Percentiles rank a stretch among this genome's conserved stretches.
Evolutionary conservation across 164 flowering plant species (phyloP).

Genomic region (Kalanchoe fedtschenkoi): DNA sequence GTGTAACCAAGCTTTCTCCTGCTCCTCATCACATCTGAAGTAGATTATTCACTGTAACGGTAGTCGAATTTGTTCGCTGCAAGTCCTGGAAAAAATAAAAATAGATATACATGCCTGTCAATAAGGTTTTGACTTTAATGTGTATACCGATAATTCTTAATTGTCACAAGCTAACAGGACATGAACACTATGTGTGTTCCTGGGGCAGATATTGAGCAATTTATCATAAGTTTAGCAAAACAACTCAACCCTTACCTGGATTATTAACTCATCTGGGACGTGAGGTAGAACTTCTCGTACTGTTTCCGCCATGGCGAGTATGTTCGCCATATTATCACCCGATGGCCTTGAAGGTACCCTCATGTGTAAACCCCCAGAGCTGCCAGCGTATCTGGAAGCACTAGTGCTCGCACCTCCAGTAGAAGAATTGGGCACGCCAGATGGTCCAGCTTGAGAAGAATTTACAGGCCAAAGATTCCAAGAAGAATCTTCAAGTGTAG

Average conservation of each 20-base stretch:
- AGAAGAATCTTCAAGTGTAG: conserved; percentile 68
- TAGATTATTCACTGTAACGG: conserved; percentile 91
- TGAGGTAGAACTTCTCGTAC: conserved; percentile 95
- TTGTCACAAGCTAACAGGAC: background rate
- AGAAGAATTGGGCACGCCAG: conserved; percentile 16
- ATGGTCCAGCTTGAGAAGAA: conserved; percentile 46
- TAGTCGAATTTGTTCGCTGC: conserved; percentile 71
- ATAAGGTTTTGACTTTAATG: background rate
- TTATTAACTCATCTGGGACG: conserved; percentile 79
- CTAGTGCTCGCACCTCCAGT: conserved; percentile 31
- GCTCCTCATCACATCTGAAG: conserved; percentile 58
- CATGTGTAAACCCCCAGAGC: conserved; percentile 37
- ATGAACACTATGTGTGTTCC: background rate
- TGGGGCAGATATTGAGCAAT: background rate
- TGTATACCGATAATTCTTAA: background rate
- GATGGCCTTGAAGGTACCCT: conserved; percentile 35
- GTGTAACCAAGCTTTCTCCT: background rate
- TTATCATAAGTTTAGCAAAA: background rate
- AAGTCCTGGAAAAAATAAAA: conserved; percentile 57
- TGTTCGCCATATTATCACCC: conserved; percentile 46
- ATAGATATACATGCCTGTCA: background rate
- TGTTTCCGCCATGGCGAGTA: conserved; percentile 86
- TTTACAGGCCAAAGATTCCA: conserved; percentile 82
- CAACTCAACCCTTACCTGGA: conserved; percentile 46
- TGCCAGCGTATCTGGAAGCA: conserved; percentile 30